Conservation (phyloP, 1,284 basidiomycete species). For the Vanrija sp. region DNA sequence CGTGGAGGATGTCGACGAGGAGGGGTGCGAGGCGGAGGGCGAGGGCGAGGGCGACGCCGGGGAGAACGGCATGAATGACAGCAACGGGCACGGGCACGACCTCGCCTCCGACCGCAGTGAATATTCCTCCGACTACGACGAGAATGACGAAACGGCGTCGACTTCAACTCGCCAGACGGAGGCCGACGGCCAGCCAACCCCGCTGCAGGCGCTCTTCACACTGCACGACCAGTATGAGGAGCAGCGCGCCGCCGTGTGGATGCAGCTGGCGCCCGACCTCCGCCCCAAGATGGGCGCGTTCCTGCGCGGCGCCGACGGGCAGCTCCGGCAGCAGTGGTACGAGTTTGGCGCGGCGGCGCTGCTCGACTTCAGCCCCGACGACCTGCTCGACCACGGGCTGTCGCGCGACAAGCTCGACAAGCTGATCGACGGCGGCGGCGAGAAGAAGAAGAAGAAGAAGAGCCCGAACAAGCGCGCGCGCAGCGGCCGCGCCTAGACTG, state of each 20-base stretch:
- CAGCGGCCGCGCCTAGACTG: no score
- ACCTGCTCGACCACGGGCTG: slow-evolving; percentile 23
- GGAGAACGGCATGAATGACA: no score
- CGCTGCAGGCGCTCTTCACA: slow-evolving; percentile 27
- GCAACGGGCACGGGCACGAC: no score
- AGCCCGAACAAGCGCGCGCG: no score
- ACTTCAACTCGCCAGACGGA: slow-evolving; percentile 10
- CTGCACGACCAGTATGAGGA: slow-evolving; percentile 38
- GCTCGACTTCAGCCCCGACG: slow-evolving; percentile 15
- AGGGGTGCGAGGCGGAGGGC: background rate
- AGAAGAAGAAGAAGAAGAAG: background rate
- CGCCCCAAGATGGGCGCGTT: slow-evolving; percentile 29
- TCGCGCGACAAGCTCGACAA: slow-evolving; percentile 32
- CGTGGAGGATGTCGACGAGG: slow-evolving; percentile 12
- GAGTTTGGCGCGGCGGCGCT: slow-evolving; percentile 24
- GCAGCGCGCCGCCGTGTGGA: slow-evolving; percentile 32
- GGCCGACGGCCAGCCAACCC: slow-evolving; percentile 15
- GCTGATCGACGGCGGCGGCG: slow-evolving; percentile 20
- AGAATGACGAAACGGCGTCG: slow-evolving; percentile 17
- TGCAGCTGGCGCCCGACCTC: slow-evolving; percentile 13
- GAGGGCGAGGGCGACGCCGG: no score
- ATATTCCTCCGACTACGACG: slow-evolving; percentile 2
- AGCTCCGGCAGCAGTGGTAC: slow-evolving; percentile 33
- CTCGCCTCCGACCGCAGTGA: slow-evolving; percentile 12
- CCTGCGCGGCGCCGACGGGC: slow-evolving; percentile 27